Base-by-base conservation (phyloP, 140 eudicot species). In the Oenanthe javanica region DNA sequence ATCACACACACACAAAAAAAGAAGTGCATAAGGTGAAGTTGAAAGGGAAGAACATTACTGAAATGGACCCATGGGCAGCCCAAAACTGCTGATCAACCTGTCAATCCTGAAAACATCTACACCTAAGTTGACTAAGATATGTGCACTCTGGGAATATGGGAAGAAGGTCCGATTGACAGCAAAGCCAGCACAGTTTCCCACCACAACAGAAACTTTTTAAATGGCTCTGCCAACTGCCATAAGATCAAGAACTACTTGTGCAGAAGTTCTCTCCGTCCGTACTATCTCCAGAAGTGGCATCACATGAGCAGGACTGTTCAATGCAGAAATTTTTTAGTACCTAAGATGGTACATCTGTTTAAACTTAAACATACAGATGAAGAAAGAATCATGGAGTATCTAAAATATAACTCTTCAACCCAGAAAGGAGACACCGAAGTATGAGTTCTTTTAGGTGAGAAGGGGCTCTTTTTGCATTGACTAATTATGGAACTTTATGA, bases 1-100 rank as follows among this genome's bases (percentile, higher is more conserved):
- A n/a, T 9, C 1, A 19, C 18, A 70, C 75, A 70, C n/a, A n/a
- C n/a, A n/a, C n/a, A 38, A 70, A 81, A 70, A 67, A 57, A 31
- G 1, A 61, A 4, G n/a, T 47, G 49, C 48, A 63, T 40, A 80
- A 15, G 8, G 75, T 79, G 66, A 66, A 10, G 18, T 69, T 59
- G 0, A 79, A 84, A 80, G 85, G 57, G 79, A 83, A 84, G 84
- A 82, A 77, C 64, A 78, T 87, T 92, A 94, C 98, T 94, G 98
- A 86, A 94, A 89, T 9, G 98, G 98, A 10, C 98, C 98, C 89
- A 94, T 86, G 36, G 98, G 98, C 71, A 94, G 84, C 74, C 97
- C 97, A 63, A 92, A 92, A 71, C 84, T 82, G 79, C 82, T 85
- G 79, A 92, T 86, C 75, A 87, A 74, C 75, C 87, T 72, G 79